Evolutionary conservation across 345 rosid species (phyloP).

Genomic region (Eucalyptus polybractea): DNA sequence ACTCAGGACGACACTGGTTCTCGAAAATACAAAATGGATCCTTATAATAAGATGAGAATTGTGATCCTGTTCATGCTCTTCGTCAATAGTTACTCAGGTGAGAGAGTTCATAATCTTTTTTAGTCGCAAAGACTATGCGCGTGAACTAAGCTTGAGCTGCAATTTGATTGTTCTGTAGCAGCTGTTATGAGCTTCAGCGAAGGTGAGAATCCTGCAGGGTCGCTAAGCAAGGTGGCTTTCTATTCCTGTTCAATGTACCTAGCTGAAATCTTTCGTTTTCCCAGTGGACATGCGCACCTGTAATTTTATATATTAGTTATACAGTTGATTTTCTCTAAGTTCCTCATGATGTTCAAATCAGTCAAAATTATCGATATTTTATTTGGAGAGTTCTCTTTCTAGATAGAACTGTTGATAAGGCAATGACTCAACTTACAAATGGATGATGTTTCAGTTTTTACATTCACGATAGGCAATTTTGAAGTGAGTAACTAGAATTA

Average conservation of each 20-base stretch:
- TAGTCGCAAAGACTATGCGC: not conserved
- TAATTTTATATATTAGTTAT: not conserved
- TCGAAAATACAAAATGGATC: not conserved
- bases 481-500: not conserved
- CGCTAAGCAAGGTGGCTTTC: not conserved
- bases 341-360: not conserved
- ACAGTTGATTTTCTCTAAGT: not conserved
- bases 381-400: not conserved
- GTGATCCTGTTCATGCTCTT: not conserved
- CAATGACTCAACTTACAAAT: not conserved
- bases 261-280: not conserved
- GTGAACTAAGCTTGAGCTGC: not conserved
- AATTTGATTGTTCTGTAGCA: not conserved
- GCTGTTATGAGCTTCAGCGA: not conserved
- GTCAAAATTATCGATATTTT: not conserved
- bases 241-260: not conserved
- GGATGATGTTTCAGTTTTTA: not conserved
- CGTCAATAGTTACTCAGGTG: not conserved
- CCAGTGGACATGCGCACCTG: not conserved
- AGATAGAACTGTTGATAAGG: not conserved
- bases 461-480: not conserved
- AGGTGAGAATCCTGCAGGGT: not conserved
- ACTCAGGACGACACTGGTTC: not conserved
- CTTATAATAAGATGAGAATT: not conserved
- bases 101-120: not conserved